Base-by-base conservation (phyloP, 805 yeast genomes). In the Wickerhamia fluorescens region DNA sequence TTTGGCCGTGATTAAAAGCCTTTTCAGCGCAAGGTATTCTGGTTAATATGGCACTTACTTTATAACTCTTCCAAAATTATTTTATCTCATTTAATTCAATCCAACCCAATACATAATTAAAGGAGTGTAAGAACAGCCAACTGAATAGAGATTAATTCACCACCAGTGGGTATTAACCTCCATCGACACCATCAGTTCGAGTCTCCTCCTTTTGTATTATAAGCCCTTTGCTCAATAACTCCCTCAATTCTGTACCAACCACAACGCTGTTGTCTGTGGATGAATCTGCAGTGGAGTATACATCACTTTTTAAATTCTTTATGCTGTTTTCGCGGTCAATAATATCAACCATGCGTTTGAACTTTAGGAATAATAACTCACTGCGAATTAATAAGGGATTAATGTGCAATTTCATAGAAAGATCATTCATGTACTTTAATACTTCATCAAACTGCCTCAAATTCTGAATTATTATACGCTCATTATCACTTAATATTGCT, bases 351-450 rank as follows among this genome's bases (percentile, higher is more conserved):
- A 87, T 79, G 36, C 85, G 77, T 45, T 75, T 71, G 53, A 87
- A 92, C 40, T 82, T 73, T 40, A 84, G 65, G 47, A 87, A 92
- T 20, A 89, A 60, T 17, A 85, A 63, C 49, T 92, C 97, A 4
- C 94, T 78, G 23, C 96, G 66, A n/a, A 83, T 75, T 29, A 89
- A 65, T 24, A 87, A 59, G 40, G 84, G 94, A 26, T 81, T 74
- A 42, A 87, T 59, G 33, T 84, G 77, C 61, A 86, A 63, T 3
- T 77, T 70, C 64, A 80, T 80, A 28, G 85, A 76, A 35, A 92
- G 66, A 45, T 89, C 96, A 56, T 92, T 92, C 74, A 89, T 82
- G 51, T 82, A 92, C 58, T 83, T 86, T 46, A 92, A 68, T 15
- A 92, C 88, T 51, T 89, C 95, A 49, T 92, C 97, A 57, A 92